Evolutionary conservation across 331 rosid genomes (phyloP).

Genomic region (Acacia concinna): DNA sequence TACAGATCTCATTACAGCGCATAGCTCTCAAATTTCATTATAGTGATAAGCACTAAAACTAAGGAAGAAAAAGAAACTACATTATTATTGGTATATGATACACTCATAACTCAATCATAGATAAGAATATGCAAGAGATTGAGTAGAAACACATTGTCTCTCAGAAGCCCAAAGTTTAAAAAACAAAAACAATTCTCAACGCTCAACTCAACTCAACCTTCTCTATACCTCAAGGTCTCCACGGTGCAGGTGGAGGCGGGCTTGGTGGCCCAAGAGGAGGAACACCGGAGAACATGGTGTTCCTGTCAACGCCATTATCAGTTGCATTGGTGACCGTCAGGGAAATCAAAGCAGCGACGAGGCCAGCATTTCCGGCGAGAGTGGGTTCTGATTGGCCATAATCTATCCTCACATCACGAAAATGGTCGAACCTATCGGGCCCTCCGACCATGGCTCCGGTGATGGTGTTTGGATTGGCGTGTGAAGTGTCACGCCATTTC

Average conservation of each 20-base stretch:
- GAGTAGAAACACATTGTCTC: background rate
- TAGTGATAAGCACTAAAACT: too few relatives aligned
- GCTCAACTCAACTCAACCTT: background rate
- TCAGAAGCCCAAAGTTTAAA: background rate
- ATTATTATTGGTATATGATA: background rate
- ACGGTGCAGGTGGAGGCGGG: slow-evolving; percentile 67
- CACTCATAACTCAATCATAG: background rate
- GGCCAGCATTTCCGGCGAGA: slow-evolving; percentile 66
- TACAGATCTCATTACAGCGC: too few relatives aligned
- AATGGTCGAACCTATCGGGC: slow-evolving; percentile 48
- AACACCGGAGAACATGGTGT: slow-evolving; percentile 57
- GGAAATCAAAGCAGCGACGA: slow-evolving; percentile 67
- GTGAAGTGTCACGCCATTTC: slow-evolving; percentile 51
- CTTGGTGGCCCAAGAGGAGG: slow-evolving; percentile 59
- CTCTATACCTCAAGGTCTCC: slow-evolving; percentile 43
- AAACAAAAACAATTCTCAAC: background rate
- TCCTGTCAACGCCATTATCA: slow-evolving; percentile 46
- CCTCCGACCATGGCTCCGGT: slow-evolving; percentile 79
- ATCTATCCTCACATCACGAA: slow-evolving; percentile 44
- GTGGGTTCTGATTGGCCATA: slow-evolving; percentile 57
- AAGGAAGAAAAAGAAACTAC: background rate
- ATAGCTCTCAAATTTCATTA: too few relatives aligned
- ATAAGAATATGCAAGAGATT: background rate
- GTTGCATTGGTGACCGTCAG: slow-evolving; percentile 42
- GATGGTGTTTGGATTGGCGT: slow-evolving; percentile 49